Conservation (phyloP, 1,139 yeast species). For the Kurtzmaniella quercitrusa region DNA sequence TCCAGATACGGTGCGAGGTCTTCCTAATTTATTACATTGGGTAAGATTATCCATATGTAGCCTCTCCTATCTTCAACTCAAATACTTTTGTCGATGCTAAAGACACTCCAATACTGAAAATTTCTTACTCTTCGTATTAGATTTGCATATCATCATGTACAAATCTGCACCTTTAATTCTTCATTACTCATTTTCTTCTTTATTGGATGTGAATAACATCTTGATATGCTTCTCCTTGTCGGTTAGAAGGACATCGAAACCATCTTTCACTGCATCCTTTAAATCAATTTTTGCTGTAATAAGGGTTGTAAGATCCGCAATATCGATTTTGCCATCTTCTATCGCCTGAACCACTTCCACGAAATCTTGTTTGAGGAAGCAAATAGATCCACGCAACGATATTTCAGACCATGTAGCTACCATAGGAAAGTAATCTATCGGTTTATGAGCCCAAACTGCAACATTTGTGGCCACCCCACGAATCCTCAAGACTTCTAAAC, state of each 20-base stretch:
- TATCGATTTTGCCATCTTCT: slow-evolving; percentile 22
- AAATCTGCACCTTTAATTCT: background rate
- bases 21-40: too few relatives aligned
- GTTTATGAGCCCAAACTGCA: slow-evolving; percentile 51
- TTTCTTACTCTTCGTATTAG: too few relatives aligned
- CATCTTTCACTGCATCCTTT: slow-evolving; percentile 31
- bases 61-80: too few relatives aligned
- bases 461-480: slow-evolving; percentile 61
- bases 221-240: slow-evolving; percentile 37
- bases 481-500: slow-evolving; percentile 49
- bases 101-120: too few relatives aligned
- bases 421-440: slow-evolving; percentile 34
- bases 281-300: slow-evolving; percentile 32
- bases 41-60: too few relatives aligned
- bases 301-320: slow-evolving; percentile 21
- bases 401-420: slow-evolving; percentile 35
- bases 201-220: slow-evolving; percentile 27
- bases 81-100: too few relatives aligned
- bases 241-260: slow-evolving; percentile 28
- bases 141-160: background rate
- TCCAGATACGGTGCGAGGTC: too few relatives aligned
- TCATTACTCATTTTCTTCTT: background rate
- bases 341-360: slow-evolving; percentile 31
- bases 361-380: slow-evolving; percentile 35
- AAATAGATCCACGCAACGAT: slow-evolving; percentile 36